Base-by-base conservation (phyloP, 169 alveolate species). In the Cryptosporidium parvum region DNA sequence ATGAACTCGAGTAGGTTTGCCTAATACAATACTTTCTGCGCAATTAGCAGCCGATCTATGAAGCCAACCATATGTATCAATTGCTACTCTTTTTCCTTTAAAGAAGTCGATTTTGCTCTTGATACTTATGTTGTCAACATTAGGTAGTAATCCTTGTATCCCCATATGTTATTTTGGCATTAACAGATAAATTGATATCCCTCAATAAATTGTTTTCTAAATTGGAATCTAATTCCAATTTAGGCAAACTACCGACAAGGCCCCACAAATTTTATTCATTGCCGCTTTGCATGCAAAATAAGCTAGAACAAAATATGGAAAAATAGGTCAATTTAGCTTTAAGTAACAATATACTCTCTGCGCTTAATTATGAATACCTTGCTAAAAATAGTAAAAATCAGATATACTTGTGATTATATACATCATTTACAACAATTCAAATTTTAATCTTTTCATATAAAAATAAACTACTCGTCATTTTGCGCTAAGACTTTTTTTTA, bases 11-110 rank as follows among this genome's bases (percentile, higher is more conserved):
- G 87, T 80, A 58, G 87, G 75, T 26, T 33, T 80, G 7, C 87
- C 87, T n/a, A 80, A 44, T 44, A 80, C 87, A 23, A 80, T 45
- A 29, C 31, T 65, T 80, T 80, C 87, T 33, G 87, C 87, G 65
- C 80, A 80, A 39, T 80, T 80, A 45, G 87, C 87, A 23, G 68
- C 87, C 2, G 87, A 80, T 18, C 87, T 80, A 80, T 80, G 87
- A 33, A 80, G 62, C 87, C 87, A 80, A 0, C 87, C 72, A 65
- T 80, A 80, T 14, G 69, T 80, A 48, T 80, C 87, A 29, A 80
- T 80, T 26, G 87, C 87, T 18, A 80, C 67, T 61, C 75, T 80
- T 37, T 62, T 80, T 9, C 87, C 87, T 31, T 59, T 80, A 44
- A 80, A 80, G 26, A 18, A n/a, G 35, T 44, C 59, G 14, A 80